Evolutionary conservation across 2,329 filamentous ascomycete genomes (phyloP), one percentile per base, ranked within the genome.

Genomic region (Huntiella bhutanensis): DNA sequence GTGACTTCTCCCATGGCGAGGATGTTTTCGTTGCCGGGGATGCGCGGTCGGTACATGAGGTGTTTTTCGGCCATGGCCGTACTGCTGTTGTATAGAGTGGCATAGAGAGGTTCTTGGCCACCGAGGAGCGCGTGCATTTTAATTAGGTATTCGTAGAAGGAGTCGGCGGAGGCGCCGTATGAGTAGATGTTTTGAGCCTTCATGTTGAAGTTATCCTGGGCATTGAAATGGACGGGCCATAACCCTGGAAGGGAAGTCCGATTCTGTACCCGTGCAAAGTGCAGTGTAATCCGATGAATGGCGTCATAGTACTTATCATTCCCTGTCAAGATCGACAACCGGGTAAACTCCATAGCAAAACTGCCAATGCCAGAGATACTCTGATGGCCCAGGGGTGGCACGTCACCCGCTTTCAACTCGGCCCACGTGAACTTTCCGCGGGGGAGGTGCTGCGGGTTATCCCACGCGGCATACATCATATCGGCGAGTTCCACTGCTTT

Each of bases 401-500:
- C 60, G 0, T 54, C 46, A 4, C 64, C 63, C 0, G 53, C 56
- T 48, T 63, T 63, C 2, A 63, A 63, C 4, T 53, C 52, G 4
- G 55, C 51, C 22, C 61, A 77, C 53, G 65, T 57, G 52, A 70
- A 64, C 19, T 66, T 67, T 47, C 67, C 63, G 8, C 57, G 56
- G 3, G 79, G 79, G 67, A 82, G 74, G n/a, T 69, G 67, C 55
- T 77, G 79, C 1, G 73, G 72, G 8, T 78, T 81, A 53, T 82
- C 77, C 53, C 80, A 82, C 1, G 74, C 74, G 17, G 70, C 68
- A 55, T 80, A 76, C 17, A 82, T 62, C 55, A 82, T 60, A 49
- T 78, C 70, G 15, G 70, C 77, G 8, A 82, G 64, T 59, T 81
- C 73, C 1, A 65, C 62, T 1, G 77, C 75, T 57, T 82, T 81